Conservation (phyloP, 768 basidiomycete genomes). For the Termitomyces sp. region DNA sequence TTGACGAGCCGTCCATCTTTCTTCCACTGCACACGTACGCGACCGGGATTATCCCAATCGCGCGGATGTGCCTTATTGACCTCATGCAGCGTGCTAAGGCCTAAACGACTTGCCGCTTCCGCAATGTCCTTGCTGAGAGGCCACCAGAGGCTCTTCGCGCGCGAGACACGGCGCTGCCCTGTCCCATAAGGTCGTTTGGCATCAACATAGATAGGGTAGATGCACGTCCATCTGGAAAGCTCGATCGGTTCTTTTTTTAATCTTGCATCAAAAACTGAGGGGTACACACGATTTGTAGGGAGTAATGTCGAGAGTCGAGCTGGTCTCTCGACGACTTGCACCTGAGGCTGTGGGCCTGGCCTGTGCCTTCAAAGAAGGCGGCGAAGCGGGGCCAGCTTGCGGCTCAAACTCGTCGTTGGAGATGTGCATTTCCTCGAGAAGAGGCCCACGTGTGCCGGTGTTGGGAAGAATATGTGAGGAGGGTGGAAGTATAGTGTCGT, state of each 20-base stretch:
- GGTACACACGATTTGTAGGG: conserved; percentile 74
- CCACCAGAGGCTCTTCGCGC: conserved; percentile 87
- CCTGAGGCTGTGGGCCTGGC: conserved; percentile 19
- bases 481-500: conserved; percentile 87
- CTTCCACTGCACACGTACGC: conserved; percentile 92
- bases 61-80: conserved; percentile 87
- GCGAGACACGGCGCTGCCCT: conserved; percentile 76
- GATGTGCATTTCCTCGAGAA: conserved; percentile 67
- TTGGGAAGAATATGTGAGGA: conserved; percentile 62
- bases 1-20: conserved; percentile 67
- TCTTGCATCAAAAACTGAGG: conserved; percentile 10
- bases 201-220: conserved; percentile 97
- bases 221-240: conserved; percentile 76
- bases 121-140: conserved; percentile 92
- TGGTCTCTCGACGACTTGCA: conserved; percentile 17
- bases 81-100: conserved; percentile 81
- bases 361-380: conserved; percentile 32
- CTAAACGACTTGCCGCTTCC: conserved; percentile 70
- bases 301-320: conserved; percentile 58
- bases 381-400: conserved; percentile 52
- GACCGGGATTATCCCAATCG: conserved; percentile 98
- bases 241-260: conserved; percentile 13
- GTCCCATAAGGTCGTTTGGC: conserved; percentile 85
- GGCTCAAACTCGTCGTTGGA: conserved; percentile 48
- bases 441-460: conserved; percentile 63